Base-by-base conservation (phyloP, 2,329 filamentous ascomycete species). In the Neurospora sp. region DNA sequence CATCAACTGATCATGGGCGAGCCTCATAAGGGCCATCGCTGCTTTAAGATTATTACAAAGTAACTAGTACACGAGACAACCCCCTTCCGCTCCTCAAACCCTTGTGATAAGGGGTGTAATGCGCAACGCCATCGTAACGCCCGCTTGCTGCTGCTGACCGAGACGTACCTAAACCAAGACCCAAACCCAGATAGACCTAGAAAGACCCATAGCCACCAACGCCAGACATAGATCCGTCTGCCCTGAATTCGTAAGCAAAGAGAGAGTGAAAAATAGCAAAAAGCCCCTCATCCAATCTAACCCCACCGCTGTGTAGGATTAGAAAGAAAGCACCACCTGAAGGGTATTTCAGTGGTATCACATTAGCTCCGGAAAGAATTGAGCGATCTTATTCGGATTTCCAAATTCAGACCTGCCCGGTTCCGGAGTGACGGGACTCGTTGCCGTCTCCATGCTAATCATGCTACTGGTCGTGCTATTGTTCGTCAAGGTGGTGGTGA, bases 351-450 rank as follows among this genome's bases (percentile, higher is more conserved):
- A 62, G 13, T 62, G 52, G 23, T 62, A 62, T 62, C 23, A 28
- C 11, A 73, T 74, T 23, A 81, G 73, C 73, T 81, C 79, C 1
- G 79, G 79, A 67, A 81, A 81, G 70, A 77, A 78, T 70, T 77
- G 78, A 13, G 79, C 79, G 74, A 81, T 80, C 74, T 81, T 81
- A 66, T 79, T 77, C 1, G 79, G 79, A 66, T 79, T 79, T n/a
- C 79, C 79, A 67, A 75, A 80, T 69, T 76, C 78, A n/a, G 75
- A 76, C 62, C 78, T 74, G 33, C 76, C 70, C 46, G 75, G 75
- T 66, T 79, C 78, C 0, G 74, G 72, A 10, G 78, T 76, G 13
- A 75, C 19, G 4, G 74, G 73, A 36, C 74, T 75, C 75, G 43
- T 28, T 52, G 72, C n/a, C 42, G 33, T 52, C 11, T 62, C 52